Base-by-base conservation (phyloP, 768 basidiomycete species). In the Vararia minispora region DNA sequence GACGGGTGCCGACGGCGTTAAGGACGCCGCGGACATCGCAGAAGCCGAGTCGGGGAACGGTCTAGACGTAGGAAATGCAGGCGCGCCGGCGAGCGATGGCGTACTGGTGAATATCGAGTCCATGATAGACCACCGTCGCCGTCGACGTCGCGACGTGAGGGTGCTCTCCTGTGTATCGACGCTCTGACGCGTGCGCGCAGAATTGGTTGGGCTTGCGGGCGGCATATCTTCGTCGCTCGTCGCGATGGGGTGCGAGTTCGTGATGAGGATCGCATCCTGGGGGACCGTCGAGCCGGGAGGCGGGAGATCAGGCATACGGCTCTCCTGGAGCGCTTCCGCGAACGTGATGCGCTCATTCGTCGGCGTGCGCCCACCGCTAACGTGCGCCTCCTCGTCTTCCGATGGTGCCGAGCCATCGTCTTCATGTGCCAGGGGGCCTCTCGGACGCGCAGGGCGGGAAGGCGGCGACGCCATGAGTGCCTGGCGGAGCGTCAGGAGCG, bases 81-180 rank as follows among this genome's bases (percentile, higher is more conserved):
- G 30, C 6, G n/a, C 22, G 41, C 52, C 26, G 44, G 55, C 43
- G 39, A 51, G 33, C 22, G 47, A 12, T 39, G 50, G 41, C 34
- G 51, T 37, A 9, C 47, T 43, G 13, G 52, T 45, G 40, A 72
- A 61, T 14, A 69, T 60, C 10, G 63, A 69, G 39, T 73, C 68
- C 4, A 81, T 53, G n/a, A 77, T 66, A 14, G 84, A 85, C 84
- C 84, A 87, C 35, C 80, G 69, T 13, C 82, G 66, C 22, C 77
- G 68, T 12, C 75, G 65, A 29, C 68, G 61, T 41, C 56, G 53
- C 1, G 62, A 53, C 16, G n/a, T n/a, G n/a, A n/a, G n/a, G n/a
- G n/a, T 50, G 55, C 41, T 57, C 53, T 30, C 57, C 59, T 31
- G 12, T 16, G 44, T 40, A 14, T 48, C 47, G 8, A 12, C 25